phyloP scores from a whole-genome alignment of 2,329 filamentous ascomycete species.

The Keithomyces neogunnii region DNA sequence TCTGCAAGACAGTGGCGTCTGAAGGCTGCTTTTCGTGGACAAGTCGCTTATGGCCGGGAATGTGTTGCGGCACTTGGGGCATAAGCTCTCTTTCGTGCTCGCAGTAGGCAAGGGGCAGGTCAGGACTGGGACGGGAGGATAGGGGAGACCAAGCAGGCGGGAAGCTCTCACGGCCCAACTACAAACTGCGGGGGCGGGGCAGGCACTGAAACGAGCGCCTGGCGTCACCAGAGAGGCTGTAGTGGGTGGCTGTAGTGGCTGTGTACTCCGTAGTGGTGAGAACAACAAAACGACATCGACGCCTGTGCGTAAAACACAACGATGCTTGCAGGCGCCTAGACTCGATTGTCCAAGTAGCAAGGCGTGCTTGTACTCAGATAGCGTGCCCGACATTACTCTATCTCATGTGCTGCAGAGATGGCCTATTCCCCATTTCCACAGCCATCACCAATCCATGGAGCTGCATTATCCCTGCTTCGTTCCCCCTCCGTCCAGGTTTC shows the following conservation, averaged over 20 bases:
- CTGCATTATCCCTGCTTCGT: no score
- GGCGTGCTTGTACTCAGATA: no score
- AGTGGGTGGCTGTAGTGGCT: background rate
- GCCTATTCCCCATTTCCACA: no score
- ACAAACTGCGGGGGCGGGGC: constrained; percentile 11
- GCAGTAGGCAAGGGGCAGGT: background rate
- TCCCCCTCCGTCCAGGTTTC: no score
- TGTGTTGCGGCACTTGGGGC: background rate
- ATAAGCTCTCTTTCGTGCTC: background rate
- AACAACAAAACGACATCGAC: no score
- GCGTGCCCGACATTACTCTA: no score
- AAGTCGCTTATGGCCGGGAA: background rate
- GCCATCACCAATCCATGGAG: no score
- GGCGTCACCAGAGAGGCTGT: background rate
- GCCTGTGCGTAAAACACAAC: no score
- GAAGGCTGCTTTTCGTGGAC: background rate
- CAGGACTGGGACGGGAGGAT: background rate
- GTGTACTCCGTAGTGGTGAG: background rate
- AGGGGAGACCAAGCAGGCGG: background rate
- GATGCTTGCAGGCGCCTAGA: no score
- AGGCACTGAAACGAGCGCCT: background rate
- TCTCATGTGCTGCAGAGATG: no score
- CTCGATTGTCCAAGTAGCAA: no score
- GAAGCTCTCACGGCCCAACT: background rate
- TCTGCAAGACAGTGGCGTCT: background rate